Evolutionary conservation across 2,329 filamentous ascomycete genomes (phyloP).

Genomic region (Alternaria brassicae): DNA sequence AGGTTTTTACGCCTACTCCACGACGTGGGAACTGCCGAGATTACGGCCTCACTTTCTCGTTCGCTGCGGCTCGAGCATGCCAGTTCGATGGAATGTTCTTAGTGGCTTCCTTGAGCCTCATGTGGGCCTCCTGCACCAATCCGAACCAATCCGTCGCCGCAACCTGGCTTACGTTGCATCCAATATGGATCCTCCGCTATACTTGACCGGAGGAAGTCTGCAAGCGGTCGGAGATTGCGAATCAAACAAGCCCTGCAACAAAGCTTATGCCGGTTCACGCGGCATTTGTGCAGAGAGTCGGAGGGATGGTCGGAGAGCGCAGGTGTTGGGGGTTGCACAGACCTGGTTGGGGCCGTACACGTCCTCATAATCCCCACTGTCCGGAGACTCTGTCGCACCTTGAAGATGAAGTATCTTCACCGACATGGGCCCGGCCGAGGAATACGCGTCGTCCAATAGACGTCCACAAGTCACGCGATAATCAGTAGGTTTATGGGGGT

Average conservation of each 20-base stretch:
- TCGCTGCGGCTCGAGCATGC: slow-evolving; percentile 7
- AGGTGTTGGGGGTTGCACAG: slow-evolving; percentile 19
- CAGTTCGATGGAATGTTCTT: slow-evolving; percentile 13
- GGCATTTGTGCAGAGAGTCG: slow-evolving; percentile 17
- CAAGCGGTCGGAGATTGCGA: slow-evolving; percentile 12
- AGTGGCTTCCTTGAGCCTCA: slow-evolving; percentile 20
- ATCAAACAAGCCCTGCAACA: slow-evolving; percentile 1
- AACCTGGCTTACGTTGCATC: slow-evolving; percentile 11
- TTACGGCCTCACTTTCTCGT: slow-evolving; percentile 6
- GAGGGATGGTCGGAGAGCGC: slow-evolving; percentile 12
- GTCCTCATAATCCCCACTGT: slow-evolving; percentile 17
- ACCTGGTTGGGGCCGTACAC: slow-evolving; percentile 10
- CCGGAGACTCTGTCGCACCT: slow-evolving; percentile 10
- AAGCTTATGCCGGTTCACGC: slow-evolving; percentile 13
- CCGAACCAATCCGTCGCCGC: slow-evolving; percentile 11
- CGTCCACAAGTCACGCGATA: background rate
- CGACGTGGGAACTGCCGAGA: slow-evolving; percentile 14
- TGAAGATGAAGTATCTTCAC: slow-evolving; percentile 11
- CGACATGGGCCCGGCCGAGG: slow-evolving; percentile 10
- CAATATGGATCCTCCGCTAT: slow-evolving; percentile 1
- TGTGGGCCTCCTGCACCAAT: slow-evolving; percentile 4
- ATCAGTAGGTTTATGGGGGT: background rate
- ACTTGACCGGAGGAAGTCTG: background rate
- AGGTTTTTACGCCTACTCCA: slow-evolving; percentile 9
- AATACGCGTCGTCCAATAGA: slow-evolving; percentile 5